A percentile compares a stretch with the other conserved stretches of the same genome.
phyloP scores from a whole-genome alignment of 257 asterid genomes.

The Handroanthus guayacan region DNA sequence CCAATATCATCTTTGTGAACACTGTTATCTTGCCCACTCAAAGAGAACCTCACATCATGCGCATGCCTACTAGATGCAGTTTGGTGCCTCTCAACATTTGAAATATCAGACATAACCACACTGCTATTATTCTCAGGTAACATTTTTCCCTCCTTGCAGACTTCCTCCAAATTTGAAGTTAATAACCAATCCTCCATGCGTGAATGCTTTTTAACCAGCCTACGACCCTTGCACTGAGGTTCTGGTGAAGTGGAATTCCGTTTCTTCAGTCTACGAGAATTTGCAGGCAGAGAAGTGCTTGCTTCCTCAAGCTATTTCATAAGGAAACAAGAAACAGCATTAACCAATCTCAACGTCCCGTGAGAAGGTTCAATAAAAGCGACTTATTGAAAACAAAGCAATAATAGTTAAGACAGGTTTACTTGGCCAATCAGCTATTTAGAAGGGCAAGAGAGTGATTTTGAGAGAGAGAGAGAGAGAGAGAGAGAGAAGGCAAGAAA shows the following conservation, averaged over 20 bases:
- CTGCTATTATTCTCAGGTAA: constrained; percentile 34
- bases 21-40: constrained; percentile 31
- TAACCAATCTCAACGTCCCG: constrained; percentile 23
- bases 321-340: constrained; percentile 28
- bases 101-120: constrained; percentile 31
- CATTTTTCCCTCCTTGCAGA: constrained; percentile 24
- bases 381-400: constrained; percentile 21
- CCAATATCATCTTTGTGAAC: constrained; percentile 38
- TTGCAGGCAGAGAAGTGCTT: constrained; percentile 40
- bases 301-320: constrained; percentile 48
- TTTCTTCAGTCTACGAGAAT: constrained; percentile 49
- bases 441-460: not conserved
- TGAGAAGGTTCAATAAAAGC: constrained; percentile 18
- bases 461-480: not conserved
- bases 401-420: constrained; percentile 11
- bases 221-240: constrained; percentile 49
- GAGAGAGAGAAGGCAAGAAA: not conserved
- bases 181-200: constrained; percentile 42
- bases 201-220: constrained; percentile 62
- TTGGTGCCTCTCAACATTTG: constrained; percentile 46
- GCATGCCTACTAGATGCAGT: constrained; percentile 37
- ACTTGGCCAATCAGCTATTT: not conserved
- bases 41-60: constrained; percentile 30
- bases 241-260: constrained; percentile 44
- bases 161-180: constrained; percentile 49